phyloP scores from a whole-genome alignment of 2,329 filamentous ascomycete species.

The Penicillium sp. region DNA sequence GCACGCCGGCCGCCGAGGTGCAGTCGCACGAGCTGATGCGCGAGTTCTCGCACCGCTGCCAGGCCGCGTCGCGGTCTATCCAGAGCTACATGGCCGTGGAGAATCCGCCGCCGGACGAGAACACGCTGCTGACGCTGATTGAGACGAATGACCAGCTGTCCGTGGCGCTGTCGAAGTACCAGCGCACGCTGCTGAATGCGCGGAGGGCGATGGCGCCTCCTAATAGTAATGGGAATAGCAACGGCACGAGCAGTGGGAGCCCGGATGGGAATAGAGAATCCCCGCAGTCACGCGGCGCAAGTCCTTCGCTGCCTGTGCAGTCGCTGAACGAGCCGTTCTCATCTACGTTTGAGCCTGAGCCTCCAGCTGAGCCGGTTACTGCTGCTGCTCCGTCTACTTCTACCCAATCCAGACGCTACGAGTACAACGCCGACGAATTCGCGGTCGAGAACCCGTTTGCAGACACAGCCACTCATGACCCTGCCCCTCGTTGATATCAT shows the following conservation, averaged over 20 bases:
- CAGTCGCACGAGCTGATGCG: conserved; percentile 81
- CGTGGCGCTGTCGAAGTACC: conserved; percentile 75
- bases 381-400: not conserved
- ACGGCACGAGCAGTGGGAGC: not conserved
- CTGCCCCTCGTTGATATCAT: too few species aligned
- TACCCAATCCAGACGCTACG: conserved; percentile 19
- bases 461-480: conserved; percentile 19
- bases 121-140: conserved; percentile 89
- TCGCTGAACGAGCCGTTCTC: conserved; percentile 2
- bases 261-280: not conserved
- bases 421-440: conserved; percentile 37
- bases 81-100: conserved; percentile 80
- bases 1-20: conserved; percentile 72
- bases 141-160: conserved; percentile 91
- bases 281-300: not conserved
- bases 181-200: conserved; percentile 67
- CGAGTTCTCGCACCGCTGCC: conserved; percentile 86
- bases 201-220: conserved; percentile 34
- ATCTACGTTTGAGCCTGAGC: conserved; percentile 14
- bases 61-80: conserved; percentile 73
- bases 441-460: conserved; percentile 42
- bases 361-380: too few species aligned
- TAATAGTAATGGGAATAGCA: not conserved
- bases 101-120: conserved; percentile 79
- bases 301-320: not conserved